These are phyloP conservation scores for Lachancea sp. DNA, from an alignment of 805 yeast species.

Conservation along the genomic window DNA sequence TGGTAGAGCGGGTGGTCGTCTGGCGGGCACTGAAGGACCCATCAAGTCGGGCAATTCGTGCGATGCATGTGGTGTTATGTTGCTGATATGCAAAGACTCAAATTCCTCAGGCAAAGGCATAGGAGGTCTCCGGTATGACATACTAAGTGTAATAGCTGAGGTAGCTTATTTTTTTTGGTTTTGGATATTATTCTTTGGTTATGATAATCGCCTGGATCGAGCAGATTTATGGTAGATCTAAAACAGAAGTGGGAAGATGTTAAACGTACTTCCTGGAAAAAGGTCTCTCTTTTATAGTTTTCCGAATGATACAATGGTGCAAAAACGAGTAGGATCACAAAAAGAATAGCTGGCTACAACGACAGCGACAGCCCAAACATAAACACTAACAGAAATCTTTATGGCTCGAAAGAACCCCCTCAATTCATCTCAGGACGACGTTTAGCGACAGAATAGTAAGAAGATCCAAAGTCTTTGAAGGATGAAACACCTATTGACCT, in stretches of 20 bases:
- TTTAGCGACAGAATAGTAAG: not conserved
- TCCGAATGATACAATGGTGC: not conserved
- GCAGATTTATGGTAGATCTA: not conserved
- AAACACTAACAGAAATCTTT: not conserved
- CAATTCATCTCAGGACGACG: not conserved
- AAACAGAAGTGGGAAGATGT: not conserved
- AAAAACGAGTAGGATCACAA: not conserved
- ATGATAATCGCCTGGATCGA: not conserved
- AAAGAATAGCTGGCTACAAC: not conserved
- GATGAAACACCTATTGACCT: too few relatives aligned
- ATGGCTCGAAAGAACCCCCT: not conserved
- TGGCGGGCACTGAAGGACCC: too few relatives aligned
- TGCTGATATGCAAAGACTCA: not conserved
- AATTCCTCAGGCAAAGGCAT: conserved; percentile 24
- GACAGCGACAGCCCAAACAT: not conserved
- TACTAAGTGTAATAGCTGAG: conserved; percentile 15
- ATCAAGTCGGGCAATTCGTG: not conserved
- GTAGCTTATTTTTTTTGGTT: not conserved
- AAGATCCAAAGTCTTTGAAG: too few relatives aligned
- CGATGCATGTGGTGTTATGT: not conserved
- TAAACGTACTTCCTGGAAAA: not conserved
- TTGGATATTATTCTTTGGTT: not conserved
- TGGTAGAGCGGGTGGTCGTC: conserved; percentile 1
- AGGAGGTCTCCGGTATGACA: conserved; percentile 23
- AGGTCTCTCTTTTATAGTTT: not conserved